Evolutionary conservation across 2,329 filamentous ascomycete species (phyloP), one percentile per base, ranked within the genome.

Genomic region (Botrytis pseudocinerea): DNA sequence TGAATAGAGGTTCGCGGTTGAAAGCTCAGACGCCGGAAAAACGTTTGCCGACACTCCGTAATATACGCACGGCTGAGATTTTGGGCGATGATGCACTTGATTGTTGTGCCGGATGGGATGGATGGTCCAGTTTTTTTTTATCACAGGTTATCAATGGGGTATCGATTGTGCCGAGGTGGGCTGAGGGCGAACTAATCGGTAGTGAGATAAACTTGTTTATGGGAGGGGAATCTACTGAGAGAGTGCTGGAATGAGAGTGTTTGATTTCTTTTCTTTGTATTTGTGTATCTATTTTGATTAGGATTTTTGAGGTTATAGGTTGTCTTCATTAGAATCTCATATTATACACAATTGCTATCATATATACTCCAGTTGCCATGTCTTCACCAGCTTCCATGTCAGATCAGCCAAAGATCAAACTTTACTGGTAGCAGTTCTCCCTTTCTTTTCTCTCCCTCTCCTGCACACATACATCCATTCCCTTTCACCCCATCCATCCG

Each of bases 351-450:
- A 57, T 28, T 28, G 18, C 51, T 32, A 57, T 57, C n/a, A 4
- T 1, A 38, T 63, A 38, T 32, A 46, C 38, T 32, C 4, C 18
- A 38, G 16, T 66, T 35, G 35, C 5, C 42, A 73, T 73, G 71
- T 28, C 74, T 44, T 38, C 70, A 48, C 40, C 8, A 61, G 35
- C 69, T 18, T 48, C 69, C 20, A 61, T 74, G 59, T 61, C 73
- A 32, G 78, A 76, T 28, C 80, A 83, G 73, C 80, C 84, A 40
- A 88, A 87, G 76, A 83, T 89, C 73, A 87, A 85, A 32, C 83
- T 89, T 32, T 87, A 89, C 79, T 89, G 87, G 87, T 88, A 80
- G 59, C 73, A 69, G 48, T 14, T 48, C 46, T 20, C 16, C 48
- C 22, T 38, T 51, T 51, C 12, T 51, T 25, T 18, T 28, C 16